Percentiles rank a stretch among this genome's conserved stretches.
phyloP scores from a whole-genome alignment of 768 basidiomycete species.

The Tricholoma saponaceum region DNA sequence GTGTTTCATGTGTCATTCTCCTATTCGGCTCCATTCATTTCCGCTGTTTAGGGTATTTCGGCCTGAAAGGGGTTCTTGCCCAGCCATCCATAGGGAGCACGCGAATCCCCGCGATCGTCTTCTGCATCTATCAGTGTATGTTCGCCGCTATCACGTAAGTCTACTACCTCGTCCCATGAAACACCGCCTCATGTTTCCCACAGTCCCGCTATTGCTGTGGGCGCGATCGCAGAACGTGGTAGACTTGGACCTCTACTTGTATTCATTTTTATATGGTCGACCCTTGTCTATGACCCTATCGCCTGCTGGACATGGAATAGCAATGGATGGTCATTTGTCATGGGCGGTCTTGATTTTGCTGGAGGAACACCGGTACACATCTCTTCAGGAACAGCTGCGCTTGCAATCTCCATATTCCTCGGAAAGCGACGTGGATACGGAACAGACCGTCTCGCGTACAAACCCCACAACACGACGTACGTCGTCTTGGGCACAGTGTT shows the following conservation, averaged over 20 bases:
- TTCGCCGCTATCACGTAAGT: constrained; percentile 84
- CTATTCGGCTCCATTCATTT: constrained; percentile 1
- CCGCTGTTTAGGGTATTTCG: constrained; percentile 64
- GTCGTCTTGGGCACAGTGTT: constrained; percentile 91
- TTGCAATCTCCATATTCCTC: constrained; percentile 88
- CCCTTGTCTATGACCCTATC: constrained; percentile 88
- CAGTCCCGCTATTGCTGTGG: constrained; percentile 84
- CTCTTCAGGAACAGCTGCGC: constrained; percentile 85
- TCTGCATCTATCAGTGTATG: constrained; percentile 86
- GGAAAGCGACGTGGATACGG: constrained; percentile 91
- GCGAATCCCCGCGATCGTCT: constrained; percentile 70
- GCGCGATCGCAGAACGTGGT: constrained; percentile 88
- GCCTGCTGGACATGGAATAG: constrained; percentile 97
- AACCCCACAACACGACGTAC: constrained; percentile 89
- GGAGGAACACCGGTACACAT: constrained; percentile 98
- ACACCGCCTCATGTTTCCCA: constrained; percentile 19
- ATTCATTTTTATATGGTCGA: constrained; percentile 89
- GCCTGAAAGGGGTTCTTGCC: constrained; percentile 70
- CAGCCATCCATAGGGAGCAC: constrained; percentile 70
- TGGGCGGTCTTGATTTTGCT: constrained; percentile 89
- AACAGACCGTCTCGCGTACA: constrained; percentile 87
- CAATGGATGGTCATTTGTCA: constrained; percentile 67
- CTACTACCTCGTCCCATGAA: constrained; percentile 1
- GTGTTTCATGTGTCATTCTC: constrained; percentile 20
- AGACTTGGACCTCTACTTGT: constrained; percentile 83